These are phyloP conservation scores for Didymella pomorum DNA, from an alignment of 2,329 filamentous ascomycete genomes.

Conservation along the genomic window DNA sequence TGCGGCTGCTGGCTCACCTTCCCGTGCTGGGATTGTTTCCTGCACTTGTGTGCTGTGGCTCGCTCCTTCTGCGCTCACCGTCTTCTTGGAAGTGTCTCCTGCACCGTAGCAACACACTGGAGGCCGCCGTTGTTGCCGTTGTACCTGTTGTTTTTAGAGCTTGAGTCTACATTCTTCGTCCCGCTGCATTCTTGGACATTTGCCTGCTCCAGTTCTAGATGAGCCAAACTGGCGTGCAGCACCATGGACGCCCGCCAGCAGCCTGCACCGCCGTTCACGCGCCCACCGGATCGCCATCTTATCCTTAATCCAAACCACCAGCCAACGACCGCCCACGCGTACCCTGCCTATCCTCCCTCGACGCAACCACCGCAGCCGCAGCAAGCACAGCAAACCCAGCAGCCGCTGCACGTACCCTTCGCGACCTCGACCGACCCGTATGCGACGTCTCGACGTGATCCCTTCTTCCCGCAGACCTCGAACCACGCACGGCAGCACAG, in stretches of 20 bases:
- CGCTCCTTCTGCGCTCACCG: conserved; percentile 25
- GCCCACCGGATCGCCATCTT: conserved; percentile 52
- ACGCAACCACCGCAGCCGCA: conserved; percentile 38
- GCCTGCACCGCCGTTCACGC: conserved; percentile 49
- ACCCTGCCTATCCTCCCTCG: conserved; percentile 48
- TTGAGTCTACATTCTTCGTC: background rate
- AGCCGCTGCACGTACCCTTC: conserved; percentile 55
- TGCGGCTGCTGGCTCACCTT: conserved; percentile 23
- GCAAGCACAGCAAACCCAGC: conserved; percentile 23
- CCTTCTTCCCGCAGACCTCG: conserved; percentile 53
- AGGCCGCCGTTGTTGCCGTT: background rate
- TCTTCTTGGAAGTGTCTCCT: conserved; percentile 25
- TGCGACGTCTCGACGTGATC: conserved; percentile 56
- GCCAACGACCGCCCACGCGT: conserved; percentile 33
- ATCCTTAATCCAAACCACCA: conserved; percentile 66
- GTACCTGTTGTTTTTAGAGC: background rate
- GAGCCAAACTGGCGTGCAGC: conserved; percentile 22
- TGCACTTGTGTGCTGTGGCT: conserved; percentile 19
- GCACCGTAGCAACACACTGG: background rate
- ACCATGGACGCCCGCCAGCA: conserved; percentile 51
- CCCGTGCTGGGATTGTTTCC: conserved; percentile 15
- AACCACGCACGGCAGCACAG: conserved; percentile 52
- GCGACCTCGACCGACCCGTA: conserved; percentile 54
- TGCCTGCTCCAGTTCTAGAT: conserved; percentile 20
- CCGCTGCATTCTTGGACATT: conserved; percentile 3